These are phyloP conservation scores for Pseudonitzschia multiseries DNA, from an alignment of 108 stramenopile genomes.

Conservation along the genomic window DNA sequence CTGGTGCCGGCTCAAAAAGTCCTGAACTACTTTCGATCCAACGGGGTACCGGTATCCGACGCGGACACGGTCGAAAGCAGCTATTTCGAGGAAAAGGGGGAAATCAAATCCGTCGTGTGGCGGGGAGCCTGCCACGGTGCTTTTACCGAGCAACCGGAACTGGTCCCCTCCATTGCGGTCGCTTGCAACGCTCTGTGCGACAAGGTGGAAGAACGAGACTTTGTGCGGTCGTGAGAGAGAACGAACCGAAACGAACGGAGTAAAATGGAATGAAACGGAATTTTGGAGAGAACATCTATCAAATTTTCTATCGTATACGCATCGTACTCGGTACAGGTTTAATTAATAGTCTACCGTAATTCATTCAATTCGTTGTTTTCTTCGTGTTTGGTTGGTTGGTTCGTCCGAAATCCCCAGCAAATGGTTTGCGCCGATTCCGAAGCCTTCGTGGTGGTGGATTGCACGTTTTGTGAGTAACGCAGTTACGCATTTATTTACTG, in stretches of 20 bases:
- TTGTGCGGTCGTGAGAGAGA: conserved; percentile 2
- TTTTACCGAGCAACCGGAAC: conserved; percentile 45
- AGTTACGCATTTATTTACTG: neutral
- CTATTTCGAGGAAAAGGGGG: conserved; percentile 37
- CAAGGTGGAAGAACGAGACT: conserved; percentile 26
- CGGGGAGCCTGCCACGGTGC: conserved; percentile 66
- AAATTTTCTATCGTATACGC: too few species aligned
- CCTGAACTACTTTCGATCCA: conserved; percentile 58
- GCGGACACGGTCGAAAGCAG: conserved; percentile 27
- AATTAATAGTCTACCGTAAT: conserved; percentile 11
- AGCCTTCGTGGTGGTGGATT: too few species aligned
- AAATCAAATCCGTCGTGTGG: conserved; percentile 56
- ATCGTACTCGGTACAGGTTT: neutral
- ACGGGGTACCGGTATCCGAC: conserved; percentile 56
- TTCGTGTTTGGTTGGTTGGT: too few species aligned
- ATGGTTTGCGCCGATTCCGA: too few species aligned
- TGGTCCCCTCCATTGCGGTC: conserved; percentile 33
- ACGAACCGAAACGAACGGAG: conserved; percentile 4
- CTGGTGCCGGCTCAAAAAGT: conserved; percentile 75
- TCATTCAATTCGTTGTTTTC: too few species aligned
- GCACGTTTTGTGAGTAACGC: neutral
- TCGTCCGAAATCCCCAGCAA: neutral
- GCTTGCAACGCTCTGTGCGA: conserved; percentile 39
- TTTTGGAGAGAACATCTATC: neutral
- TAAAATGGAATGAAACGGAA: neutral